A percentile compares a stretch with the other conserved stretches of the same genome.
Evolutionary conservation across 495 filamentous ascomycete genomes (phyloP).

Genomic region (Lophium mytilinum): DNA sequence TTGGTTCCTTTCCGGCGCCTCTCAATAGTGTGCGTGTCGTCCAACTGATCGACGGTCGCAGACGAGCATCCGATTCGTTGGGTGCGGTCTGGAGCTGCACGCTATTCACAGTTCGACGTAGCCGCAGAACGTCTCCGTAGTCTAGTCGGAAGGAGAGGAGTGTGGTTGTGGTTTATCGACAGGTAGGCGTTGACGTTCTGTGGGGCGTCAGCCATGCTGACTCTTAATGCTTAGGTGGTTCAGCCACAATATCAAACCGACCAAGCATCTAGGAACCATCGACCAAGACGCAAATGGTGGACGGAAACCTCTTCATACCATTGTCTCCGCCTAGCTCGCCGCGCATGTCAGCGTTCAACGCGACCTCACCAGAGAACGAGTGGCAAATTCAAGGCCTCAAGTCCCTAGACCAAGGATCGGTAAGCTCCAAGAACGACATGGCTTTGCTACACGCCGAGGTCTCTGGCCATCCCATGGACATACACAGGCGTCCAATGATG

Average conservation of each 20-base stretch:
- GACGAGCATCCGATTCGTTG: too few species aligned
- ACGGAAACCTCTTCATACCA: slow-evolving; percentile 30
- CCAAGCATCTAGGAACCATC: slow-evolving; percentile 9
- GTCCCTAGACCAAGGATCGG: slow-evolving; percentile 14
- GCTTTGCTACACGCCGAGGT: slow-evolving; percentile 24
- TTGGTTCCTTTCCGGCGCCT: background rate
- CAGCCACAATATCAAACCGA: slow-evolving; percentile 17
- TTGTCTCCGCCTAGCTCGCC: slow-evolving; percentile 28
- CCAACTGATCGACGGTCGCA: too few species aligned
- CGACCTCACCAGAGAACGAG: slow-evolving; percentile 24
- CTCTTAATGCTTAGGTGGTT: slow-evolving; percentile 22
- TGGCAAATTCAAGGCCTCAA: slow-evolving; percentile 28
- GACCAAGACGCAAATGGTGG: slow-evolving; percentile 26
- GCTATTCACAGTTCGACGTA: background rate
- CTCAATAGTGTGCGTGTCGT: background rate
- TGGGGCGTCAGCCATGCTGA: slow-evolving; percentile 14
- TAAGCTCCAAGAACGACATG: slow-evolving; percentile 25
- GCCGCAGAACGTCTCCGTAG: background rate
- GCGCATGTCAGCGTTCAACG: slow-evolving; percentile 26
- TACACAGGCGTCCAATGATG: slow-evolving; percentile 24
- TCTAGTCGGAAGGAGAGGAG: slow-evolving; percentile 3
- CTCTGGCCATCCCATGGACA: slow-evolving; percentile 22
- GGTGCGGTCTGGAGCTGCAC: background rate
- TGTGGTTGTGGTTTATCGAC: slow-evolving; percentile 7
- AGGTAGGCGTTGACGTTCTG: slow-evolving; percentile 9